Base-by-base conservation (phyloP, 345 rosid species). In the Eutrema japonicum region DNA sequence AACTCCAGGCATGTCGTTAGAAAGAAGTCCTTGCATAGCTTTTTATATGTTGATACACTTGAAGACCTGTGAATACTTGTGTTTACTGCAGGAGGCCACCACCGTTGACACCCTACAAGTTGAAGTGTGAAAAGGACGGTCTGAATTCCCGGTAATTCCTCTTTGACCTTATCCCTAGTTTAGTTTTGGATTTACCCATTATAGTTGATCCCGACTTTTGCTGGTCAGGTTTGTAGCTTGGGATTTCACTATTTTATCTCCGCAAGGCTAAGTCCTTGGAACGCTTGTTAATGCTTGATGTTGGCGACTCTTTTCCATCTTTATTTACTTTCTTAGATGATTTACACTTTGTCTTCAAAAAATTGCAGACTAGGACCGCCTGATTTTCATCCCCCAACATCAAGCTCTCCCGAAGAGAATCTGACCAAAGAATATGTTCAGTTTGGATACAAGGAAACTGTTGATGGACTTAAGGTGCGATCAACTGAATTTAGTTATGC, bases 381-480 rank as follows among this genome's bases (percentile, higher is more conserved):
- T 11, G 99, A 96, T 76, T 96, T 82, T 83, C 90, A 88, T 66
- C 99, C 97, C 26, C 99, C 90, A 68, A 84, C 90, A 62, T 86
- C 86, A 58, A 84, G 73, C 82, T 96, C 97, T 64, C 93, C 98
- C 0, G 99, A 96, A 82, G 99, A 96, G 85, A 92, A 89, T 50
- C 83, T 96, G 43, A 89, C 89, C 30, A 84, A 79, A 69, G 98
- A 92, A 59, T 89, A 90, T 84, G 89, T 89, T 63, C 89, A 76
- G 64, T 68, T 38, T 73, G 99, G 99, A 64, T 96, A 96, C 82
- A 92, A 80, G 85, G 99, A 96, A 82, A 88, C 92, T 46, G 85
- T 92, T 81, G 99, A 89, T 78, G 96, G 96, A 60, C 89, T 96
- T 84, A 97, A 96, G 97, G 99, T 96, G 76, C 61, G 50, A 72